Percentiles rank a stretch among this genome's conserved stretches.
phyloP scores from a whole-genome alignment of 495 filamentous ascomycete species.

The Aspergillus coremiiformis region DNA sequence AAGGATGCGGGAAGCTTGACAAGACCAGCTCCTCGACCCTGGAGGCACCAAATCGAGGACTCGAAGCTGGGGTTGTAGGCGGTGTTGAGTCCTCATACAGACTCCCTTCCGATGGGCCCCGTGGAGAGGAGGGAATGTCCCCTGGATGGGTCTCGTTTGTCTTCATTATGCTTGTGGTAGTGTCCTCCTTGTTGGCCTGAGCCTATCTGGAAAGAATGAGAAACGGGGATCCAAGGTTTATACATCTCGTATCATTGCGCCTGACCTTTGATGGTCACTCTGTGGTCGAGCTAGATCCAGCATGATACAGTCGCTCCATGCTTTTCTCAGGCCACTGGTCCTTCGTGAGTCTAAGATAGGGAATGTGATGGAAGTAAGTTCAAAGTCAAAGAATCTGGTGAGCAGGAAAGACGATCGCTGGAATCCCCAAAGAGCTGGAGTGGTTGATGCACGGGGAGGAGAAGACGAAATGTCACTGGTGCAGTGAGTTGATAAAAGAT shows the following conservation, averaged over 20 bases:
- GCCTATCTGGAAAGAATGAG: not conserved
- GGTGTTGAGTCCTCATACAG: constrained; percentile 34
- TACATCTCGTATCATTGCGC: not conserved
- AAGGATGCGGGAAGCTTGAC: constrained; percentile 12
- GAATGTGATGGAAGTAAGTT: constrained; percentile 8
- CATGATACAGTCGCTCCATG: not conserved
- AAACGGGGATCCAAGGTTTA: not conserved
- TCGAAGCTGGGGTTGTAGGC: constrained; percentile 48
- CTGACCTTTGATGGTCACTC: not conserved
- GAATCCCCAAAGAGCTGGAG: not conserved
- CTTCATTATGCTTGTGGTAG: not conserved
- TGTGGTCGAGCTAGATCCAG: not conserved
- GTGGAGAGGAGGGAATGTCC: constrained; percentile 19
- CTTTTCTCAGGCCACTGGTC: not conserved
- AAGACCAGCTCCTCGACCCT: constrained; percentile 23
- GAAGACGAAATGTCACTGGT: constrained; percentile 1
- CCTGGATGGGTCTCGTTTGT: constrained; percentile 1
- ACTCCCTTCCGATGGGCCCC: constrained; percentile 21
- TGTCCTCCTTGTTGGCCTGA: not conserved
- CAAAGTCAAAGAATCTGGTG: not conserved
- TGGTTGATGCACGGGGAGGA: constrained; percentile 5
- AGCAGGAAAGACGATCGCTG: not conserved
- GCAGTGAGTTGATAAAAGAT: not conserved
- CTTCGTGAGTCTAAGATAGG: not conserved
- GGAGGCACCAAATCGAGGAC: constrained; percentile 36